Evolutionary conservation across 208 protist genomes (phyloP).

Genomic region (Leishmania braziliensis): DNA sequence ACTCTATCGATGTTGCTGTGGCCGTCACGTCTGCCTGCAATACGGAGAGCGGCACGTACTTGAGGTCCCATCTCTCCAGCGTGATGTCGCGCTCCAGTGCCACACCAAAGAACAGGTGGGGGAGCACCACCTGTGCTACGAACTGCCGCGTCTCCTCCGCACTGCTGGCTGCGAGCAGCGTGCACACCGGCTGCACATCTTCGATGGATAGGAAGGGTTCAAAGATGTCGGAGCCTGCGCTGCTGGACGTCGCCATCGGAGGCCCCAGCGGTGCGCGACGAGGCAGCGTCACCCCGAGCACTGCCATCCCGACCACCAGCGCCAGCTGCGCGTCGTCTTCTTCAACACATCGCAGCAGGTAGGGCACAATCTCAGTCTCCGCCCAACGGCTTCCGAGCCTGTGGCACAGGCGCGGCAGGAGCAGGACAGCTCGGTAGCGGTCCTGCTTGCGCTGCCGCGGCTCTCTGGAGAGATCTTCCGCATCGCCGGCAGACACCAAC

Average conservation of each 20-base stretch:
- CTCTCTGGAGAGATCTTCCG: slow-evolving; percentile 49
- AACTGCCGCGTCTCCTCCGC: slow-evolving; percentile 56
- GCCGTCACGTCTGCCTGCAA: slow-evolving; percentile 28
- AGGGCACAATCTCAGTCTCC: slow-evolving; percentile 64
- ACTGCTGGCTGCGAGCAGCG: slow-evolving; percentile 44
- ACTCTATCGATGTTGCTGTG: slow-evolving; percentile 3
- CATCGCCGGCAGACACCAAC: slow-evolving; percentile 38
- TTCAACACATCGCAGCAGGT: slow-evolving; percentile 73
- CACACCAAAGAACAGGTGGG: slow-evolving; percentile 70
- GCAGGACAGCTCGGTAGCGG: slow-evolving; percentile 63
- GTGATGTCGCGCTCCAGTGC: slow-evolving; percentile 46
- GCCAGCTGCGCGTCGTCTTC: slow-evolving; percentile 75
- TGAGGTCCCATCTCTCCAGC: slow-evolving; percentile 55
- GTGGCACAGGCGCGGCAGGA: slow-evolving; percentile 53
- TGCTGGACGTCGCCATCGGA: background rate
- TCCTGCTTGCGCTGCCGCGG: slow-evolving; percentile 46
- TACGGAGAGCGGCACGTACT: slow-evolving; percentile 43
- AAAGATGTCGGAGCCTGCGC: background rate
- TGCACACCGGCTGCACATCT: slow-evolving; percentile 47
- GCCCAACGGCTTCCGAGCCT: slow-evolving; percentile 60
- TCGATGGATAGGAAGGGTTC: slow-evolving; percentile 35
- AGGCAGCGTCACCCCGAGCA: slow-evolving; percentile 55
- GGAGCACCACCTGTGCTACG: slow-evolving; percentile 67
- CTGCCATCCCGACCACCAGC: slow-evolving; percentile 51
- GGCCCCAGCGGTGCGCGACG: slow-evolving; percentile 12